Conservation (phyloP, 768 basidiomycete genomes). For the Hericium erinaceus region DNA sequence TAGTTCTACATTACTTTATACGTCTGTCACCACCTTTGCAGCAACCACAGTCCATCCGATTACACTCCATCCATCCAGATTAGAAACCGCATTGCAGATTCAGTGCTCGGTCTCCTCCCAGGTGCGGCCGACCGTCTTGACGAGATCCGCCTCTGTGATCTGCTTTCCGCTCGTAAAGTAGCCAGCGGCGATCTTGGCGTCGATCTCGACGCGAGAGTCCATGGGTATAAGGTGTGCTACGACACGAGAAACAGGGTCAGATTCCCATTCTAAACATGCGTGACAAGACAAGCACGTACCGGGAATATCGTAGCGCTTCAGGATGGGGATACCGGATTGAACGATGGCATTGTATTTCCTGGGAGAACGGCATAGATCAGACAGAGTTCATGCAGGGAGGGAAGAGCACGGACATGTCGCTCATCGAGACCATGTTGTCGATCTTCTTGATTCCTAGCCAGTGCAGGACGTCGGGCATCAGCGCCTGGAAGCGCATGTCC, state of each 20-base stretch:
- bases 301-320: conserved; percentile 80
- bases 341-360: conserved; percentile 96
- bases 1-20: too few relatives aligned
- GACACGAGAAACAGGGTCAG: neutral
- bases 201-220: conserved; percentile 88
- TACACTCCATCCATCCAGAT: too few relatives aligned
- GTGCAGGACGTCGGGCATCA: conserved; percentile 95
- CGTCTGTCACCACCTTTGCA: too few relatives aligned
- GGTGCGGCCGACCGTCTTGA: conserved; percentile 78
- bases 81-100: neutral
- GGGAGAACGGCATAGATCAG: conserved; percentile 3
- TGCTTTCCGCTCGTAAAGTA: conserved; percentile 82
- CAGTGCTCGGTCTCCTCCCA: conserved; percentile 90
- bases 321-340: conserved; percentile 75
- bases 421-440: conserved; percentile 86
- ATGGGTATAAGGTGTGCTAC: conserved; percentile 81
- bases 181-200: conserved; percentile 92
- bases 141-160: conserved; percentile 67
- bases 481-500: conserved; percentile 90
- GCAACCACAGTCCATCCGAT: too few relatives aligned
- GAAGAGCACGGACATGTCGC: conserved; percentile 52
- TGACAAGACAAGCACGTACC: conserved; percentile 29
- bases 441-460: conserved; percentile 92
- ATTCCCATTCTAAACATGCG: neutral
- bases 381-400: neutral